Evolutionary conservation across 441 rosid species (phyloP).

Genomic region (Gossypium aridum): DNA sequence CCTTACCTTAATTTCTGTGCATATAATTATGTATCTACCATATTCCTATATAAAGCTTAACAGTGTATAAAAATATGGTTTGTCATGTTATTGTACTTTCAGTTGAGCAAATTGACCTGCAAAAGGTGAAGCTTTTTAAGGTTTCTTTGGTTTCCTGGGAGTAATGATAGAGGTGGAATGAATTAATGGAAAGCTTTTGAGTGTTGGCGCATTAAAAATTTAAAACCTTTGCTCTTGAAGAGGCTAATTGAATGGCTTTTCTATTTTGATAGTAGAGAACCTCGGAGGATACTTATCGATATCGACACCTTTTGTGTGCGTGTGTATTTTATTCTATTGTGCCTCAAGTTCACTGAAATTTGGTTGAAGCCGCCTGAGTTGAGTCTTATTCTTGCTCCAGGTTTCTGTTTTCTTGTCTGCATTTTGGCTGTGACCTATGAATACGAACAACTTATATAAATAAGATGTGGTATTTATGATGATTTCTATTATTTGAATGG

Average conservation of each 20-base stretch:
- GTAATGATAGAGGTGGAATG: background rate
- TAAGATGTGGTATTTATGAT: background rate
- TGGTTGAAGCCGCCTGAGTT: background rate
- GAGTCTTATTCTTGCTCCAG: background rate
- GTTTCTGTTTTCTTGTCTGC: background rate
- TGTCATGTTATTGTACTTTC: background rate
- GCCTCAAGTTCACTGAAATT: background rate
- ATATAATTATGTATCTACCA: background rate
- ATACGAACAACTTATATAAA: background rate
- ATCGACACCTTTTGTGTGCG: background rate
- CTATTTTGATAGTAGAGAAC: background rate
- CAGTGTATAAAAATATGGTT: background rate
- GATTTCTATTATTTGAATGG: background rate
- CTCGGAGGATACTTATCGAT: background rate
- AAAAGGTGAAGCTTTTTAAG: background rate
- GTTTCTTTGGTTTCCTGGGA: background rate
- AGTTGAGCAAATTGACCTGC: background rate
- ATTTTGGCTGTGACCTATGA: background rate
- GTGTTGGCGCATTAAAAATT: background rate
- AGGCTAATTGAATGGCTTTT: conserved; percentile 6
- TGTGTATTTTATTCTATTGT: background rate
- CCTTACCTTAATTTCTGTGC: background rate
- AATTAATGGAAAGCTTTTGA: background rate
- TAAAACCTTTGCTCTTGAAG: background rate
- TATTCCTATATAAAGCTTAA: background rate